Conservation (phyloP, 768 basidiomycete species). For the Paxillus ammoniavirescens region DNA sequence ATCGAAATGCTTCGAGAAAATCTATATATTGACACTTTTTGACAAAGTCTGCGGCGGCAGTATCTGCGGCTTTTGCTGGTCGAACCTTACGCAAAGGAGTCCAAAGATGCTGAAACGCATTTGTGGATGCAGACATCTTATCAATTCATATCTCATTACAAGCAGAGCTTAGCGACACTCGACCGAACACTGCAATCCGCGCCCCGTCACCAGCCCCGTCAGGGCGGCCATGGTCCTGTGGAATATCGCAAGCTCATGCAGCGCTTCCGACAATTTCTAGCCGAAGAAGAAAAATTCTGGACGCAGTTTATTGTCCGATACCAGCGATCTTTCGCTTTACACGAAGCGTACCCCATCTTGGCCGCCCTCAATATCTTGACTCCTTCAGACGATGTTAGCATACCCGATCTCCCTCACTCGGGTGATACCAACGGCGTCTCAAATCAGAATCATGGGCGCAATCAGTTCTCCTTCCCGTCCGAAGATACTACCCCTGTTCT, state of each 20-base stretch:
- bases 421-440: slow-evolving; percentile 19
- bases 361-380: slow-evolving; percentile 53
- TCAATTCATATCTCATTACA: slow-evolving; percentile 79
- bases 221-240: slow-evolving; percentile 57
- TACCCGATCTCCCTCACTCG: slow-evolving; percentile 22
- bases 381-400: slow-evolving; percentile 36
- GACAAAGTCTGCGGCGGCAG: slow-evolving; percentile 60
- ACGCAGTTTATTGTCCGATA: slow-evolving; percentile 73
- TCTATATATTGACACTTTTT: slow-evolving; percentile 9
- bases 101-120: slow-evolving; percentile 76
- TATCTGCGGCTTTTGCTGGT: slow-evolving; percentile 69
- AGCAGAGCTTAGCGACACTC: slow-evolving; percentile 65
- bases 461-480: slow-evolving; percentile 63
- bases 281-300: slow-evolving; percentile 93
- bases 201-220: slow-evolving; percentile 35
- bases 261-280: slow-evolving; percentile 86
- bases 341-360: slow-evolving; percentile 60
- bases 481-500: slow-evolving; percentile 48
- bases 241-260: slow-evolving; percentile 86
- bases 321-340: slow-evolving; percentile 67
- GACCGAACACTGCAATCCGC: slow-evolving; percentile 55
- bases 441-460: slow-evolving; percentile 41
- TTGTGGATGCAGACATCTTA: slow-evolving; percentile 95
- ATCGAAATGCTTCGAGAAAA: background rate
- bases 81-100: slow-evolving; percentile 68